Conservation (phyloP, 768 basidiomycete genomes). For the Pisolithus microcarpus region DNA sequence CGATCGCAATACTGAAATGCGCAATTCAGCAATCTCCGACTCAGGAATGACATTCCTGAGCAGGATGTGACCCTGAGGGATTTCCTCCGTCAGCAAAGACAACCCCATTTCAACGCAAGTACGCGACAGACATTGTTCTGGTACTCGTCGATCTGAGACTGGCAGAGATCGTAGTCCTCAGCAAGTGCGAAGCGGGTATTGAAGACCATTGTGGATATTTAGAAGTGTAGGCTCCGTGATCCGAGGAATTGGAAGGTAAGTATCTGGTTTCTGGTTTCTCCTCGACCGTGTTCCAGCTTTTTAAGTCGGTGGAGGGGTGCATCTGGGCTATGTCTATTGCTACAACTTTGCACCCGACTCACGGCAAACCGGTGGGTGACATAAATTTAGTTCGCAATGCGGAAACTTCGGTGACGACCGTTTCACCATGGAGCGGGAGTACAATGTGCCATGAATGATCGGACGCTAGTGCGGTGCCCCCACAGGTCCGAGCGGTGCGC, state of each 20-base stretch:
- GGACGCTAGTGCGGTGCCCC: no score
- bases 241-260: background rate
- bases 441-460: no score
- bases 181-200: background rate
- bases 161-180: background rate
- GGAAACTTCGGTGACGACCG: no score
- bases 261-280: background rate
- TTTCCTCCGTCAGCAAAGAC: background rate
- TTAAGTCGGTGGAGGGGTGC: background rate
- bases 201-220: background rate
- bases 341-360: background rate
- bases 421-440: no score
- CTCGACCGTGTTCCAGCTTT: background rate
- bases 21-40: background rate
- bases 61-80: background rate
- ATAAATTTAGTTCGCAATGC: no score
- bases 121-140: conserved; percentile 1
- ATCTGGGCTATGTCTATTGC: background rate
- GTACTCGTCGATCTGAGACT: background rate
- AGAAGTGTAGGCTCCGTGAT: background rate
- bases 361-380: background rate
- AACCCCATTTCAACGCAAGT: background rate
- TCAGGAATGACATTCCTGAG: background rate
- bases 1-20: background rate
- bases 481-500: no score